Base-by-base conservation (phyloP, 2,329 filamentous ascomycete species). In the Epichloe aotearoae region DNA sequence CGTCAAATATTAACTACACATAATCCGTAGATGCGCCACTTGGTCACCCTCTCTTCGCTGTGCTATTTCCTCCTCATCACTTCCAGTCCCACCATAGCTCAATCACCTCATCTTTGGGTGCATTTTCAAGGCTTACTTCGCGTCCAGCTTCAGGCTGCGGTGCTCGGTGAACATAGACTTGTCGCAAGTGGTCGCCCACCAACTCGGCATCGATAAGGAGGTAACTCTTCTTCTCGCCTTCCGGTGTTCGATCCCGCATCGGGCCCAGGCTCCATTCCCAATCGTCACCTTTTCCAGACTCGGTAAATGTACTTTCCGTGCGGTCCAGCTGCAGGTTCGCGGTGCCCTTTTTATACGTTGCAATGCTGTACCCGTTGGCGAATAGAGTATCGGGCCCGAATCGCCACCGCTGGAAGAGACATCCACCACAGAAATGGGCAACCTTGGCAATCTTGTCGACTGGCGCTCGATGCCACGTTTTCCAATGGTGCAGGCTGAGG, bases 401-500 rank as follows among this genome's bases (percentile, higher is more conserved):
- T 43, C 71, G 66, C 67, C 73, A 82, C 23, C 79, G 70, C 57
- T 78, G 75, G 46, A 83, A 64, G 54, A 81, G 71, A 52, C 79
- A 82, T 46, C 74, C 73, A 5, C 79, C 79, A 56, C 79, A 82
- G n/a, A 79, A 53, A 1, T 52, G 38, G 43, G 46, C 48, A 10
- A 56, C 7, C 52, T 55, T 55, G 52, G 51, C 51, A 34, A 57
- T 57, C 40, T 54, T 55, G 39, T 56, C 56, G 17, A 58, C 57
- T 1, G 73, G 73, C 26, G 67, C 68, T 8, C 68, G 58, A 62
- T 79, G 79, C 76, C 78, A 82, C 12, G 72, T 76, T 61, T 80
- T 81, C 77, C 78, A 82, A 65, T 83, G 79, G 60, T 83, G 79
- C 6, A 83, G 65, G 47, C 73, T 79, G 12, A 82, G 63, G 0